A percentile compares a stretch with the other conserved stretches of the same genome.
These are phyloP conservation scores for Mycena kentingensis DNA, from an alignment of 768 basidiomycete genomes.

Conservation along the genomic window DNA sequence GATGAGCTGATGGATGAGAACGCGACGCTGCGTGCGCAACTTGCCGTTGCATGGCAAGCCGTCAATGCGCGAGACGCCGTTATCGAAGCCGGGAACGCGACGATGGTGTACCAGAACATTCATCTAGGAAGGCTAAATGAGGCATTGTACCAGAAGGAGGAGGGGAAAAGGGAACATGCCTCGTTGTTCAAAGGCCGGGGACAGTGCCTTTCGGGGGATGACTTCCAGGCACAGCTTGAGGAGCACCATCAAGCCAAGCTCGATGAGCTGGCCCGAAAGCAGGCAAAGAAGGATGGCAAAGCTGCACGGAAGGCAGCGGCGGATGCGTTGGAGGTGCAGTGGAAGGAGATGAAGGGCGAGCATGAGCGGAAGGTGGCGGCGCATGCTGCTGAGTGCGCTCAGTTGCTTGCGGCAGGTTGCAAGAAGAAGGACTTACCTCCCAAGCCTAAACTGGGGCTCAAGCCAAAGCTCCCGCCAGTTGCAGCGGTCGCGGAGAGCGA, in stretches of 20 bases:
- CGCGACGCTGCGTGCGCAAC: background rate
- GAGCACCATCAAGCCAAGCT: background rate
- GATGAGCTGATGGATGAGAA: background rate
- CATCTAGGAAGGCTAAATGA: constrained; percentile 14
- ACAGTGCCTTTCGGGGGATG: background rate
- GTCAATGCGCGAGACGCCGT: constrained; percentile 9
- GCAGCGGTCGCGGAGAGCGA: constrained; percentile 14
- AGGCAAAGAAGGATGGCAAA: constrained; percentile 4
- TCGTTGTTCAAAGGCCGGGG: constrained; percentile 1
- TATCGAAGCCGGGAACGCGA: constrained; percentile 20
- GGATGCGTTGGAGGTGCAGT: constrained; percentile 5
- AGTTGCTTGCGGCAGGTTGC: constrained; percentile 8
- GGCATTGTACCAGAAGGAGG: constrained; percentile 18
- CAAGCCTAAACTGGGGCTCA: constrained; percentile 18
- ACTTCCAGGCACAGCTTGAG: background rate
- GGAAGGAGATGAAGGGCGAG: constrained; percentile 1
- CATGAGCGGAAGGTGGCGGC: background rate
- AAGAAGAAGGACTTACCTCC: constrained; percentile 20
- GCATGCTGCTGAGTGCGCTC: background rate
- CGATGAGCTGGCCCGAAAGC: no score
- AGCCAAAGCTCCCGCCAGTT: constrained; percentile 19
- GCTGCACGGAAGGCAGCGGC: background rate
- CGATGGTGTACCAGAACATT: constrained; percentile 19
- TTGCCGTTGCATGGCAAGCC: background rate
- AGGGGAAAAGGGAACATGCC: constrained; percentile 2